Percentiles rank a stretch among this genome's conserved stretches.
These are phyloP conservation scores for Podaxis mareebaensis DNA, from an alignment of 768 basidiomycete genomes.

Conservation along the genomic window DNA sequence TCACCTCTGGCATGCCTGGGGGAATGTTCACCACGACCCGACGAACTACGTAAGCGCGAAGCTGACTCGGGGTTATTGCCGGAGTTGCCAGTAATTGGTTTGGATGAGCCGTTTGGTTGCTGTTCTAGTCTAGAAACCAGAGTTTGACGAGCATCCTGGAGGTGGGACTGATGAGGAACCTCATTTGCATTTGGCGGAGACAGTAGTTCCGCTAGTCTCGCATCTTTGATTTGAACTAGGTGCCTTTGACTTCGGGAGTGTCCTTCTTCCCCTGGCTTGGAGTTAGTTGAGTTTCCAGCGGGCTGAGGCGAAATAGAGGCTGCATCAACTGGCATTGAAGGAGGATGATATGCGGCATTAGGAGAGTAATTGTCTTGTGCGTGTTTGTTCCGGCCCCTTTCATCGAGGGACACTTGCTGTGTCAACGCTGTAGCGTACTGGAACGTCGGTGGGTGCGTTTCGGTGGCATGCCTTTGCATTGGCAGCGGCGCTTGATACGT, in stretches of 20 bases:
- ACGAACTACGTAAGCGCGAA: constrained; percentile 3
- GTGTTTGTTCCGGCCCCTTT: constrained; percentile 1
- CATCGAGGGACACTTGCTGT: neutral
- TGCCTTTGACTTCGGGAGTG: neutral
- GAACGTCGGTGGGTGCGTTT: neutral
- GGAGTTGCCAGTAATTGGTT: neutral
- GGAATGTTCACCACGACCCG: constrained; percentile 7
- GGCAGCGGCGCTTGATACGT: neutral
- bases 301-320: constrained; percentile 12
- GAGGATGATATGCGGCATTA: neutral
- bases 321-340: neutral
- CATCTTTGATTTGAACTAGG: constrained; percentile 3
- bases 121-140: constrained; percentile 11
- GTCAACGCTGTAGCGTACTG: neutral
- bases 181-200: constrained; percentile 5
- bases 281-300: constrained; percentile 1
- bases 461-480: neutral
- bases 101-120: neutral
- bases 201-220: constrained; percentile 8
- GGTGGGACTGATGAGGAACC: constrained; percentile 8
- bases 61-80: neutral
- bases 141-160: constrained; percentile 6
- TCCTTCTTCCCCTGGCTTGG: constrained; percentile 2
- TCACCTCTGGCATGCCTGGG: neutral
- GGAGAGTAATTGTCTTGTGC: neutral